These are phyloP conservation scores for Ceratobasidium sp. DNA, from an alignment of 1,284 basidiomycete species.

Conservation along the genomic window DNA sequence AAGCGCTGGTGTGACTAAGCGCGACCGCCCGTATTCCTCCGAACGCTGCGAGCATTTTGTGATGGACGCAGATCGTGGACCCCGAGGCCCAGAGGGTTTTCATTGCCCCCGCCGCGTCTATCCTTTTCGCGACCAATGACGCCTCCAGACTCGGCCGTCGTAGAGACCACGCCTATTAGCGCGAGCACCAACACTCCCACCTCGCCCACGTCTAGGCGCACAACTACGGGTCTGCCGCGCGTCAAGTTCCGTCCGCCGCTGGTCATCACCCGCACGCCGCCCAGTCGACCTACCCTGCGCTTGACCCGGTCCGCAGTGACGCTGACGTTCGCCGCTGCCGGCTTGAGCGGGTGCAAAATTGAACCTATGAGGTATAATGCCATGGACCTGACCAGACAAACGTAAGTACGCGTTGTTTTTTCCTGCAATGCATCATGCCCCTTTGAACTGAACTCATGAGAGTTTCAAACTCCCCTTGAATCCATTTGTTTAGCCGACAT, in stretches of 20 bases:
- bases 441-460: not conserved
- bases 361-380: constrained; percentile 8
- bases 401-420: constrained; percentile 6
- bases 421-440: not conserved
- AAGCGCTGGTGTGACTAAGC: too few relatives aligned
- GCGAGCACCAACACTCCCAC: constrained; percentile 5
- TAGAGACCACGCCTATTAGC: constrained; percentile 23
- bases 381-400: constrained; percentile 13
- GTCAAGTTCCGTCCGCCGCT: constrained; percentile 42
- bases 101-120: constrained; percentile 11
- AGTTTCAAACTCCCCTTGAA: constrained; percentile 2
- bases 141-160: constrained; percentile 32
- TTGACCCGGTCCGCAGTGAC: constrained; percentile 18
- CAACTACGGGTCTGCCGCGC: constrained; percentile 8
- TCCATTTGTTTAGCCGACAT: constrained; percentile 13
- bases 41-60: too few relatives aligned
- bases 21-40: too few relatives aligned
- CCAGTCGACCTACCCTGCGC: constrained; percentile 20
- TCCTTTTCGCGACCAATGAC: constrained; percentile 36
- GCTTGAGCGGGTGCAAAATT: constrained; percentile 20
- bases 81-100: too few relatives aligned
- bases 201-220: constrained; percentile 12
- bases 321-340: constrained; percentile 39
- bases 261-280: constrained; percentile 41
- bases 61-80: too few relatives aligned